A percentile compares a stretch with the other conserved stretches of the same genome.
phyloP scores from a whole-genome alignment of 495 filamentous ascomycete genomes.

The Aspergillus taichungensis region DNA sequence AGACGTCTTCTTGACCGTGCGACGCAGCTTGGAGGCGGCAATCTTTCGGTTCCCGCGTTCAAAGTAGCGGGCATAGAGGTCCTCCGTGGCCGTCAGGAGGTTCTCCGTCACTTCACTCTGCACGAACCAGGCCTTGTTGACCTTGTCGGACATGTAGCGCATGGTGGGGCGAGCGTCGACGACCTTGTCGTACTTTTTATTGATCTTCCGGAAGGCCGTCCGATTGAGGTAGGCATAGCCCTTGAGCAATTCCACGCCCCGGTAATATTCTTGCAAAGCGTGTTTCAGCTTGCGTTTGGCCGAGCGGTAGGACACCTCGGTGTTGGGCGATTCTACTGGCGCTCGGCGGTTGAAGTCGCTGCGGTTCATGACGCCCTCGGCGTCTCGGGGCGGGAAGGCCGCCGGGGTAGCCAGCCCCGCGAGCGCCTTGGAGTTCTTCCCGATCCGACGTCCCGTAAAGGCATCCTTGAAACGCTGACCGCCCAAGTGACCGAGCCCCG shows the following conservation, averaged over 20 bases:
- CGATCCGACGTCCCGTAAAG: conserved; percentile 33
- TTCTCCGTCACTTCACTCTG: conserved; percentile 72
- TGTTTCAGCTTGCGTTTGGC: conserved; percentile 88
- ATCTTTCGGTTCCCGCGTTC: conserved; percentile 86
- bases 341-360: conserved; percentile 58
- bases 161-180: conserved; percentile 66
- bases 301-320: conserved; percentile 65
- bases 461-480: conserved; percentile 18
- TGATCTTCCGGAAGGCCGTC: conserved; percentile 93
- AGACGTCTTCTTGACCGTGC: conserved; percentile 49
- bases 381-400: conserved; percentile 19
- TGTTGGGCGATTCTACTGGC: conserved; percentile 28
- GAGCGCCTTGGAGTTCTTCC: conserved; percentile 50
- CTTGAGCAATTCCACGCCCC: conserved; percentile 83
- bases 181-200: conserved; percentile 96
- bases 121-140: conserved; percentile 85
- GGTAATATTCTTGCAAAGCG: conserved; percentile 86
- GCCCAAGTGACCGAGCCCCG: conserved; percentile 18
- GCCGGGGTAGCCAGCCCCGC: conserved; percentile 41
- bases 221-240: conserved; percentile 82
- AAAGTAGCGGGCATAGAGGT: conserved; percentile 88
- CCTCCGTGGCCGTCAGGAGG: conserved; percentile 69
- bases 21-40: conserved; percentile 74
- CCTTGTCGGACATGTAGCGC: conserved; percentile 84
- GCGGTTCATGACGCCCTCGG: conserved; percentile 22